These are phyloP conservation scores for Primulina huaijiensis DNA, from an alignment of 257 asterid species.

Conservation along the genomic window DNA sequence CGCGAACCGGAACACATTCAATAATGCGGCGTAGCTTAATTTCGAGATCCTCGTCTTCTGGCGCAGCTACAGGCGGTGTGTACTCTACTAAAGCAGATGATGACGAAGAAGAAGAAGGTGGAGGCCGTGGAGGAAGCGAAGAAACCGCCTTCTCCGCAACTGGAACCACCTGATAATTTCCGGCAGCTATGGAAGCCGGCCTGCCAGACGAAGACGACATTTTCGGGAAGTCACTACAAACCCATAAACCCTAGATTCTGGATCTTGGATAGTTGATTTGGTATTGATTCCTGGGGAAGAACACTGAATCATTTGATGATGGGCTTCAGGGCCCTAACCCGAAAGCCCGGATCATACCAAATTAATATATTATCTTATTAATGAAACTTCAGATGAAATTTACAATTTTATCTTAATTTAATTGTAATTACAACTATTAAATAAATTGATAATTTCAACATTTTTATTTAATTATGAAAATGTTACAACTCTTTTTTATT, in stretches of 20 bases:
- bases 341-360: not conserved
- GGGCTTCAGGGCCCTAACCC: not conserved
- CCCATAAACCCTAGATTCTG: constrained; percentile 24
- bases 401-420: too few species aligned
- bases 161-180: constrained; percentile 63
- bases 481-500: too few species aligned
- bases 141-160: constrained; percentile 42
- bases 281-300: too few species aligned
- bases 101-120: constrained; percentile 35
- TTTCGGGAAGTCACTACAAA: constrained; percentile 2
- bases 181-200: constrained; percentile 48
- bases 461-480: too few species aligned
- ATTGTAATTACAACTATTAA: too few species aligned
- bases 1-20: constrained; percentile 93
- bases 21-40: constrained; percentile 90
- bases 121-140: constrained; percentile 53
- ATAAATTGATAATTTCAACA: too few species aligned
- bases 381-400: too few species aligned
- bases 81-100: constrained; percentile 75
- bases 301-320: too few species aligned
- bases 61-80: constrained; percentile 53
- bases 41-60: constrained; percentile 94
- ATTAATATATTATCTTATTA: too few species aligned
- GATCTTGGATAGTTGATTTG: not conserved
- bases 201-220: constrained; percentile 52